Conservation (phyloP, 192 early-diverging fungal species). For the Coemansia reversa region DNA sequence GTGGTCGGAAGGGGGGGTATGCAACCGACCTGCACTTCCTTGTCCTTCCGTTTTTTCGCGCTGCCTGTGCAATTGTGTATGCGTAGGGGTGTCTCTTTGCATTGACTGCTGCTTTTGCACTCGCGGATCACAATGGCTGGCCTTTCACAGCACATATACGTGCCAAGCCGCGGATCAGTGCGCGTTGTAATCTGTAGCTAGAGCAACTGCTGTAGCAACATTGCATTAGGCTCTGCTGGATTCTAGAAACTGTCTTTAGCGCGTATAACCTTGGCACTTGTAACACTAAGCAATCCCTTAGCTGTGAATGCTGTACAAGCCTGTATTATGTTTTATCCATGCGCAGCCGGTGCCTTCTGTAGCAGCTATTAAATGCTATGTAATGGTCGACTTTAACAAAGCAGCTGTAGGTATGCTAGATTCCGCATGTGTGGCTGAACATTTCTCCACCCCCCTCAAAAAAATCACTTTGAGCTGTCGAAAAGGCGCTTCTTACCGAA, state of each 20-base stretch:
- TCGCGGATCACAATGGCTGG: no score
- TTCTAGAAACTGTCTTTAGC: no score
- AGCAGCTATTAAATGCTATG: constrained; percentile 29
- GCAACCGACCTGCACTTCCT: background rate
- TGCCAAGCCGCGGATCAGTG: background rate
- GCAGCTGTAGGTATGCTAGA: no score
- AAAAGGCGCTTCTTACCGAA: no score
- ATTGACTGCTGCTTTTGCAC: background rate
- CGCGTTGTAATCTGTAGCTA: no score
- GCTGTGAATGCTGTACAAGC: constrained; percentile 20
- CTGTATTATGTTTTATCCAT: constrained; percentile 35
- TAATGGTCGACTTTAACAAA: constrained; percentile 6
- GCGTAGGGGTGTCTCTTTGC: background rate
- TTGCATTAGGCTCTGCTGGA: no score
- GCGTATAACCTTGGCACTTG: no score
- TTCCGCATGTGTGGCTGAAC: no score
- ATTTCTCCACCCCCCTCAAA: no score
- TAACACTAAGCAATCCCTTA: constrained; percentile 15
- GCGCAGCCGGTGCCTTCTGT: constrained; percentile 37
- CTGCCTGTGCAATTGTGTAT: background rate
- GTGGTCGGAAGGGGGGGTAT: background rate
- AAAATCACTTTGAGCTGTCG: no score
- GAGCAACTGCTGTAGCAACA: no score
- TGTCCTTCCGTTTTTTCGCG: background rate
- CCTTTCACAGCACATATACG: background rate